Evolutionary conservation across 2,329 filamentous ascomycete species (phyloP), one percentile per base, ranked within the genome.

Genomic region (Tolypocladium paradoxum): DNA sequence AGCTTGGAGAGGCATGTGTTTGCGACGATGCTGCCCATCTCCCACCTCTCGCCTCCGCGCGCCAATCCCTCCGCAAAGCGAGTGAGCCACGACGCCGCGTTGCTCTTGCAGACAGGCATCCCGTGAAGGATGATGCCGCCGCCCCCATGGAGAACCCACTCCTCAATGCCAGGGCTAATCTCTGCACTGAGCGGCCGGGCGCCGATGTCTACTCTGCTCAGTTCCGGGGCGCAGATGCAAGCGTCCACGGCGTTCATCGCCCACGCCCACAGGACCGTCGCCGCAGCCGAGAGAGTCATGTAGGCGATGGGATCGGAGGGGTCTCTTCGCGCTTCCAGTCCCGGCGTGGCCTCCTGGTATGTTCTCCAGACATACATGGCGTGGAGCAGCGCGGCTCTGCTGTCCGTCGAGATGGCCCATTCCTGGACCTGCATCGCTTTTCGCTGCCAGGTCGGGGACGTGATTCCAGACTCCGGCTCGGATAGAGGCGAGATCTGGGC

Each of bases 241-340:
- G 57, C 51, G 16, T 58, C 47, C 11, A 61, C 55, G 2, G 62
- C 58, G 35, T 66, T 65, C 18, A 59, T 61, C 14, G 65, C 63
- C 62, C 69, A 73, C 0, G 65, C 61, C 69, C 69, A 72, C 1
- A 70, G 56, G 1, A 72, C 61, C 2, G 69, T 53, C 0, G 68
- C 65, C 2, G 64, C 64, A 0, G 62, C 63, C 0, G 65, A 63
- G 0, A 68, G 53, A 2, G 69, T 61, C 0, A 70, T 61, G 36
- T 70, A 66, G 0, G 64, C 57, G 12, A 72, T 59, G 0, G 70
- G 70, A 22, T 73, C 68, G 7, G 65, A 31, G 4, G 58, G 55
- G 9, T 50, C 54, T 7, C 33, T 54, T 18, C 56, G 60, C 4
- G 48, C n/a, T 1, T 49, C 46, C 11, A 54, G 48, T 6, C 52